Evolutionary conservation across 2,329 filamentous ascomycete species (phyloP).

Genomic region (Blastomyces parvus): DNA sequence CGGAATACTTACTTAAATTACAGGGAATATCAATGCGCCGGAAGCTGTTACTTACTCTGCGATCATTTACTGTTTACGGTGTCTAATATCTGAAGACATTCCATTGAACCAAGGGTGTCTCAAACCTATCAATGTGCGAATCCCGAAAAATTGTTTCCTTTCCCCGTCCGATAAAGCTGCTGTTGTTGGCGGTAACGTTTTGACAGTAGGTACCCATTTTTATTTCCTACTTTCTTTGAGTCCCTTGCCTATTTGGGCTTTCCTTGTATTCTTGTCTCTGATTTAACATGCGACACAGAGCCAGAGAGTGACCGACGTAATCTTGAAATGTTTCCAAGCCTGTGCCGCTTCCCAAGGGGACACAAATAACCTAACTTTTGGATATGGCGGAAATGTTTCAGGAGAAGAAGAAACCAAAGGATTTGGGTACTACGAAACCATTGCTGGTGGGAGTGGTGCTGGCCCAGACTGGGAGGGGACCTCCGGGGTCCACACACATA

Average conservation of each 20-base stretch:
- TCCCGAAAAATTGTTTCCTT: slow-evolving; percentile 61
- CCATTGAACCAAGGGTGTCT: slow-evolving; percentile 76
- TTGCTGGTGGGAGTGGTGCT: slow-evolving; percentile 66
- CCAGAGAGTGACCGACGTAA: slow-evolving; percentile 67
- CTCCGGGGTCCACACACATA: slow-evolving; percentile 69
- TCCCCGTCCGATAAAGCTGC: slow-evolving; percentile 63
- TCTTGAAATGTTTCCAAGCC: slow-evolving; percentile 64
- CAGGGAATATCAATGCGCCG: slow-evolving; percentile 63
- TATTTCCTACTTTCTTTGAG: not conserved
- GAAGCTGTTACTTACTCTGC: slow-evolving; percentile 69
- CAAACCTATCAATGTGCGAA: slow-evolving; percentile 59
- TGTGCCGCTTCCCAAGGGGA: slow-evolving; percentile 67
- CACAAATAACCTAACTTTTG: slow-evolving; percentile 71
- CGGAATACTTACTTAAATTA: not conserved
- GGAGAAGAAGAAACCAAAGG: slow-evolving; percentile 49
- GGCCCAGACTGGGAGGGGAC: slow-evolving; percentile 64
- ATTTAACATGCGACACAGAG: slow-evolving; percentile 27
- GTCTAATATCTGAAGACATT: slow-evolving; percentile 66
- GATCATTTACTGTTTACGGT: slow-evolving; percentile 72
- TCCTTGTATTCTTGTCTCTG: not conserved
- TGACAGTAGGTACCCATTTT: slow-evolving; percentile 43
- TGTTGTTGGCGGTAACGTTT: slow-evolving; percentile 68
- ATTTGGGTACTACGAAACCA: slow-evolving; percentile 77
- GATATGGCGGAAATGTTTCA: slow-evolving; percentile 57
- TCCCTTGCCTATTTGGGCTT: not conserved